Conservation (phyloP, 192 early-diverging fungal genomes). For the Irineochytrium annulatum region DNA sequence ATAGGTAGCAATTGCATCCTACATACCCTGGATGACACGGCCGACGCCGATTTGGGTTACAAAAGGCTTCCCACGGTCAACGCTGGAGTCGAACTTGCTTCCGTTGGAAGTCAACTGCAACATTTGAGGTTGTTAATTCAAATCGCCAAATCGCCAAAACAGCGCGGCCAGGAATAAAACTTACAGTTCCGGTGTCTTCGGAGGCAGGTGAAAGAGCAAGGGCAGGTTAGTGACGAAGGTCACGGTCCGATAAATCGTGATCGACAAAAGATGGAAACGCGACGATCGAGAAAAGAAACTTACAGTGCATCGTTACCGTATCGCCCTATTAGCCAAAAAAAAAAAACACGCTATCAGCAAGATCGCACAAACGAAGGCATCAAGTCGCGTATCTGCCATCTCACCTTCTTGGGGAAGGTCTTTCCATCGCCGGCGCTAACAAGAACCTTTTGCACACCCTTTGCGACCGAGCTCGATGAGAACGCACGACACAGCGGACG, state of each 20-base stretch:
- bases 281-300: background rate
- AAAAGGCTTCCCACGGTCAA: conserved; percentile 81
- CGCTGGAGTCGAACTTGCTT: conserved; percentile 82
- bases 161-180: conserved; percentile 2
- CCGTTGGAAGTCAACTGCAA: conserved; percentile 56
- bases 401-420: conserved; percentile 53
- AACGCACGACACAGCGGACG: background rate
- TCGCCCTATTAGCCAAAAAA: conserved; percentile 25
- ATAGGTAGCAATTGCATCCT: background rate
- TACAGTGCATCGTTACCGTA: conserved; percentile 47
- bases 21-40: conserved; percentile 76
- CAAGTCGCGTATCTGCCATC: background rate
- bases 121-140: conserved; percentile 4
- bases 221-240: background rate
- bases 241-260: background rate
- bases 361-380: background rate
- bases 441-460: conserved; percentile 52
- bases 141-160: background rate
- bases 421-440: conserved; percentile 48
- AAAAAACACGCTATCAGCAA: conserved; percentile 4
- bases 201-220: background rate
- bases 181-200: conserved; percentile 37
- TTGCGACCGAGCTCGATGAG: background rate
- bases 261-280: background rate
- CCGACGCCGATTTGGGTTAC: conserved; percentile 85